Percentiles rank a stretch among this genome's conserved stretches.
Evolutionary conservation across 805 yeast genomes (phyloP).

Genomic region (Isabelozyma pseudorhagii): DNA sequence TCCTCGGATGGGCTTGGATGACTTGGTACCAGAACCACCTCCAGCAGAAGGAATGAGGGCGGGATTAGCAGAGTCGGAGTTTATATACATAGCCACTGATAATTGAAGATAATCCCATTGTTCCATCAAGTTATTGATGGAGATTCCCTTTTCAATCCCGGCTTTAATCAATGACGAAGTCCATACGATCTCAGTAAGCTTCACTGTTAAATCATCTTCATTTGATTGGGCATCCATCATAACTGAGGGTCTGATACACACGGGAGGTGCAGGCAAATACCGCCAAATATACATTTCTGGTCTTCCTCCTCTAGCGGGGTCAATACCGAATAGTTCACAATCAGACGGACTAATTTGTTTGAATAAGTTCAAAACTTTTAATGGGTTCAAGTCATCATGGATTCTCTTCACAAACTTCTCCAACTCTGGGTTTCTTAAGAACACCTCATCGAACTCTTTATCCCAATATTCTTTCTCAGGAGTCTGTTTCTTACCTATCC

Average conservation of each 20-base stretch:
- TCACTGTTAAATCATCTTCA: constrained; percentile 96
- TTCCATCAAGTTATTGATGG: constrained; percentile 92
- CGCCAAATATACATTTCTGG: constrained; percentile 98
- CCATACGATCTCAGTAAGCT: constrained; percentile 95
- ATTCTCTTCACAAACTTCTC: constrained; percentile 85
- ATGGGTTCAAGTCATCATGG: constrained; percentile 90
- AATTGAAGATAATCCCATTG: constrained; percentile 98
- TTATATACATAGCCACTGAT: constrained; percentile 95
- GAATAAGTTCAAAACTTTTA: constrained; percentile 82
- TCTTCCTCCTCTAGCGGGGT: constrained; percentile 81
- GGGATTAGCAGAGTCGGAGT: constrained; percentile 88
- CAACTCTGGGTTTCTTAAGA: constrained; percentile 76
- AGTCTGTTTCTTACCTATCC: constrained; percentile 87
- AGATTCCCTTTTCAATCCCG: constrained; percentile 91
- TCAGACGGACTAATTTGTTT: constrained; percentile 82
- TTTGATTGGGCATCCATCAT: constrained; percentile 88
- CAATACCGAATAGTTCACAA: constrained; percentile 89
- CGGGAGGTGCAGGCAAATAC: constrained; percentile 97
- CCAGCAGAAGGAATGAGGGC: constrained; percentile 70
- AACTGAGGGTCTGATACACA: constrained; percentile 96
- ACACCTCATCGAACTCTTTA: constrained; percentile 74
- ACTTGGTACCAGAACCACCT: constrained; percentile 48
- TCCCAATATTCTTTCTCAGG: constrained; percentile 88
- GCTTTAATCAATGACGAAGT: constrained; percentile 91
- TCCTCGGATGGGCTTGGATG: constrained; percentile 82